Conservation (phyloP, 164 flowering plant genomes). For the Akebia trifoliata region DNA sequence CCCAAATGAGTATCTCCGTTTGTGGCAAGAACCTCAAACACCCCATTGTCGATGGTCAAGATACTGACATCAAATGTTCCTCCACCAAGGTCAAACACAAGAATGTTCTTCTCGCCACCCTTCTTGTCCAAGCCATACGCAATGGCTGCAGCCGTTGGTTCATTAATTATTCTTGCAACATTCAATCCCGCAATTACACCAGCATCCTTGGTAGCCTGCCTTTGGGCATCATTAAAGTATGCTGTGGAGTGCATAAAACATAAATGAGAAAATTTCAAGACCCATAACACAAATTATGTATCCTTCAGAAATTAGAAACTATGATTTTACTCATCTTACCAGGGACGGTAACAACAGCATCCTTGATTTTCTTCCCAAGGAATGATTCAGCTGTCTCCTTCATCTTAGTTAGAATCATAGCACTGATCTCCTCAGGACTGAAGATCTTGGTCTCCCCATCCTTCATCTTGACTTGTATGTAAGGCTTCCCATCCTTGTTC, state of each 20-base stretch:
- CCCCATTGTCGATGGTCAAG: constrained; percentile 40
- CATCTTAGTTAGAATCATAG: constrained; percentile 43
- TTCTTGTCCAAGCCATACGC: constrained; percentile 93
- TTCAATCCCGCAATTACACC: constrained; percentile 88
- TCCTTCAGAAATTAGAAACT: not conserved
- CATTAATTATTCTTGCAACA: constrained; percentile 87
- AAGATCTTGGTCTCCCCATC: constrained; percentile 39
- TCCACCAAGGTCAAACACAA: constrained; percentile 52
- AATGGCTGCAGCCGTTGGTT: constrained; percentile 93
- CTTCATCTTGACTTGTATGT: constrained; percentile 33
- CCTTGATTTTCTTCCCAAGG: constrained; percentile 42
- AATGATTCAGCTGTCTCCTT: constrained; percentile 47
- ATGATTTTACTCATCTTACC: constrained; percentile 17
- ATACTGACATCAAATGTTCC: constrained; percentile 55
- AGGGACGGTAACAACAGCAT: constrained; percentile 48
- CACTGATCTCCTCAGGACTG: constrained; percentile 65
- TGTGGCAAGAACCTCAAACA: constrained; percentile 45
- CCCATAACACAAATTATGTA: not conserved
- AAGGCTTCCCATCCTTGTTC: constrained; percentile 44
- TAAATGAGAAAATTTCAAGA: not conserved
- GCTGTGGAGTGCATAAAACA: constrained; percentile 40
- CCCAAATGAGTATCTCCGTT: constrained; percentile 52
- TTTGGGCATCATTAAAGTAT: constrained; percentile 89
- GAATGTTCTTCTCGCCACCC: constrained; percentile 89
- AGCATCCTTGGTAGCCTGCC: constrained; percentile 96